A percentile compares a stretch with the other conserved stretches of the same genome.
Conservation (phyloP, 306 rosid species). For the Alnus glutinosa region DNA sequence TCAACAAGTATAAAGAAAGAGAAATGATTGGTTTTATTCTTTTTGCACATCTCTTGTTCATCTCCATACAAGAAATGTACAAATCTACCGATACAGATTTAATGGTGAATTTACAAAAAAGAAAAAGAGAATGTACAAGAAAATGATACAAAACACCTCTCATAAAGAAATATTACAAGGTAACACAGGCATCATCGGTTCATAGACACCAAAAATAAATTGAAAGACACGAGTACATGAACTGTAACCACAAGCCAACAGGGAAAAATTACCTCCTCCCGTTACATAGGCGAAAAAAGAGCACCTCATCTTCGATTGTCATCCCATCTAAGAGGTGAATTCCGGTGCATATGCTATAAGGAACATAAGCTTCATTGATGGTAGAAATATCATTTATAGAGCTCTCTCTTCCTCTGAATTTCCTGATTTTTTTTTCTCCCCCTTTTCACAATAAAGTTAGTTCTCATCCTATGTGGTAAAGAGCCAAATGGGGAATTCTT, state of each 20-base stretch:
- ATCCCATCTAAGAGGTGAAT: background rate
- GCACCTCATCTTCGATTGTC: background rate
- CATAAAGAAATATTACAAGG: background rate
- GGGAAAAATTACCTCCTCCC: background rate
- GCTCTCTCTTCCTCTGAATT: background rate
- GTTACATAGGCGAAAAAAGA: background rate
- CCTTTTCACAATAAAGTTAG: background rate
- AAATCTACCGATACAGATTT: too few relatives aligned
- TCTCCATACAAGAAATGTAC: too few relatives aligned
- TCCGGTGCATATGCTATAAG: background rate
- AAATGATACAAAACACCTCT: too few relatives aligned
- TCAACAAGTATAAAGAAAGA: too few relatives aligned
- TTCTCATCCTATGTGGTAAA: background rate
- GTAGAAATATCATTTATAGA: background rate
- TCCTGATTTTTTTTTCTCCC: background rate
- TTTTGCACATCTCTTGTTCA: too few relatives aligned
- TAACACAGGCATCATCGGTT: background rate
- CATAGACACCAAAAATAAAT: background rate
- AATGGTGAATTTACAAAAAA: too few relatives aligned
- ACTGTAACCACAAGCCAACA: constrained; percentile 1
- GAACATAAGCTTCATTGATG: background rate
- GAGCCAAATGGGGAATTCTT: background rate
- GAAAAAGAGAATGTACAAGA: too few relatives aligned
- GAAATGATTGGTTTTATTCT: too few relatives aligned
- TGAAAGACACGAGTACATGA: background rate